A percentile compares a stretch with the other conserved stretches of the same genome.
These are phyloP conservation scores for Exophiala phaeomuriformis DNA, from an alignment of 2,329 filamentous ascomycete species.

Conservation along the genomic window DNA sequence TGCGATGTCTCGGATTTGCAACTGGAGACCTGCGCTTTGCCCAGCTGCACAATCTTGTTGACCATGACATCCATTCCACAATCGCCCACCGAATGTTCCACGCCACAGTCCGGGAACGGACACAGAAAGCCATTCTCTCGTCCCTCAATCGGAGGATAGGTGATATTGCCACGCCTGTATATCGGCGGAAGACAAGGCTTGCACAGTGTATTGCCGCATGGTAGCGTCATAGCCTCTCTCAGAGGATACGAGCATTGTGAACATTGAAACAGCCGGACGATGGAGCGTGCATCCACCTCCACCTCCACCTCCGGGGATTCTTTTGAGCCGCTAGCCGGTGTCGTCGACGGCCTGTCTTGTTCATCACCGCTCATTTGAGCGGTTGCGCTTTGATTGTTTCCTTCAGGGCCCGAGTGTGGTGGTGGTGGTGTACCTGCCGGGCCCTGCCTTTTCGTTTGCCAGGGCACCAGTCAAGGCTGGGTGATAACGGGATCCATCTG, in stretches of 20 bases:
- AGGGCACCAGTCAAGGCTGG: slow-evolving; percentile 11
- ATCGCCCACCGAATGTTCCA: slow-evolving; percentile 68
- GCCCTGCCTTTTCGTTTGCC: slow-evolving; percentile 11
- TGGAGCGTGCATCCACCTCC: slow-evolving; percentile 49
- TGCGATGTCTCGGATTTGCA: slow-evolving; percentile 32
- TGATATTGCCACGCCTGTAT: slow-evolving; percentile 60
- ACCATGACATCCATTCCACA: slow-evolving; percentile 71
- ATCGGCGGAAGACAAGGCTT: slow-evolving; percentile 63
- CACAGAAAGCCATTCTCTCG: slow-evolving; percentile 67
- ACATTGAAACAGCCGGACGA: slow-evolving; percentile 73
- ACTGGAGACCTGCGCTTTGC: slow-evolving; percentile 48
- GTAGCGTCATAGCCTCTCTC: slow-evolving; percentile 62
- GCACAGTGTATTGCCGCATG: slow-evolving; percentile 75
- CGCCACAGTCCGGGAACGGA: slow-evolving; percentile 57
- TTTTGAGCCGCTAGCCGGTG: slow-evolving; percentile 21
- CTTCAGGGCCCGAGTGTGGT: background rate
- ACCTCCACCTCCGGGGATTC: slow-evolving; percentile 1
- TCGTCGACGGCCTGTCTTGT: slow-evolving; percentile 1
- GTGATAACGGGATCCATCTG: slow-evolving; percentile 12
- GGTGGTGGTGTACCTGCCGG: background rate
- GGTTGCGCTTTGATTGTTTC: background rate
- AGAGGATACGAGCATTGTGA: slow-evolving; percentile 63
- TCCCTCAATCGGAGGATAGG: slow-evolving; percentile 64
- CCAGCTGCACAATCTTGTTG: slow-evolving; percentile 59
- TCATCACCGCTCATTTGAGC: slow-evolving; percentile 27